phyloP scores from a whole-genome alignment of 202 grass and related monocot genomes.

The Eragrostis tef region DNA sequence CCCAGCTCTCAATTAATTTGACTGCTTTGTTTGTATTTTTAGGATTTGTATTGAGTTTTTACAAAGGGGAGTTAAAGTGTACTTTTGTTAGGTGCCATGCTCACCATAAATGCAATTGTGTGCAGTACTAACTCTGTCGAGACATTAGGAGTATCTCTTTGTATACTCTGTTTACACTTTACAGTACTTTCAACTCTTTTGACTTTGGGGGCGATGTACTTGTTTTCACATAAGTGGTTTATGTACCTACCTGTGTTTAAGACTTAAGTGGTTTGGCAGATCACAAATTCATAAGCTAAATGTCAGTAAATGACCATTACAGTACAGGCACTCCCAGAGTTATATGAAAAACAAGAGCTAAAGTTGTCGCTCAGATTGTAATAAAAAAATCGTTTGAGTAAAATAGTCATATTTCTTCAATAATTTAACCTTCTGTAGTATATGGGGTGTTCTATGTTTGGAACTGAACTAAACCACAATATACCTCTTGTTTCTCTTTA shows the following conservation, averaged over 20 bases:
- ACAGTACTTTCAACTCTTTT: conserved; percentile 36
- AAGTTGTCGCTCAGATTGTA: neutral
- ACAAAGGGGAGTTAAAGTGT: neutral
- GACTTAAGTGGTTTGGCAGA: conserved; percentile 1
- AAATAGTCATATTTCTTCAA: conserved; percentile 18
- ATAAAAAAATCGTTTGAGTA: neutral
- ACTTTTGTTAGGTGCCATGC: conserved; percentile 34
- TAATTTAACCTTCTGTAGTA: conserved; percentile 15
- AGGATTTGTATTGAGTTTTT: neutral
- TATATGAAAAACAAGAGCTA: neutral
- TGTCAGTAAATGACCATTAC: neutral
- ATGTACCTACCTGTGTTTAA: neutral
- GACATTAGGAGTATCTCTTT: conserved; percentile 20
- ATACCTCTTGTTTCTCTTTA: conserved; percentile 13
- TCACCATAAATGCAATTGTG: conserved; percentile 20
- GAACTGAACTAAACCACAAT: conserved; percentile 7
- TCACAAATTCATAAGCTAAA: conserved; percentile 28
- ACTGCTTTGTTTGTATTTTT: conserved; percentile 12
- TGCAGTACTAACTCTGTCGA: neutral
- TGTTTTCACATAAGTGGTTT: conserved; percentile 35
- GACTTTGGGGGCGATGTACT: neutral
- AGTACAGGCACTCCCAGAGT: neutral
- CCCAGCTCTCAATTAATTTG: conserved; percentile 28
- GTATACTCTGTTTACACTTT: conserved; percentile 17
- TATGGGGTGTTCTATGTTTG: conserved; percentile 33